Percentiles rank a stretch among this genome's conserved stretches.
Evolutionary conservation across 1,284 basidiomycete species (phyloP).

Genomic region (Cystobasidium pallidum): DNA sequence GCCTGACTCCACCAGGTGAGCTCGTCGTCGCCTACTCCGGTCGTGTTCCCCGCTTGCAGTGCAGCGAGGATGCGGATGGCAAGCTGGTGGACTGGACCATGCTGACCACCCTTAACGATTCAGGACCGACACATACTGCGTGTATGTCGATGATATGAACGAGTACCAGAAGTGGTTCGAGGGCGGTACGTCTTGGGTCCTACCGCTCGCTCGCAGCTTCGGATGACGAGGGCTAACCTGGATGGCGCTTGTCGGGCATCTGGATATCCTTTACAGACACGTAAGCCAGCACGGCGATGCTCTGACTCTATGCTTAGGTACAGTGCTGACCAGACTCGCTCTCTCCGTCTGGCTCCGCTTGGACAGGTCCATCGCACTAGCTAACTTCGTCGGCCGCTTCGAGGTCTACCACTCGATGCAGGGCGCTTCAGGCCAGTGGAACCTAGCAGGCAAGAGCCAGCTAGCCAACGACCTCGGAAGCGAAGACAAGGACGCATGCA

Average conservation of each 20-base stretch:
- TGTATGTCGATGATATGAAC: constrained; percentile 33
- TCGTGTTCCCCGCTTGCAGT: not conserved
- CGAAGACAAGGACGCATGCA: constrained; percentile 36
- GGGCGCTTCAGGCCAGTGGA: constrained; percentile 39
- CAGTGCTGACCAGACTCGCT: too few species aligned
- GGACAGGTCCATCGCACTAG: constrained; percentile 36
- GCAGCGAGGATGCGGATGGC: too few species aligned
- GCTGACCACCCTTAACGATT: too few species aligned
- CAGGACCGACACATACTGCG: constrained; percentile 42
- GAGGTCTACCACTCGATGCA: constrained; percentile 38
- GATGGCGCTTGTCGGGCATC: not conserved
- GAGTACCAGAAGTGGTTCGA: constrained; percentile 43
- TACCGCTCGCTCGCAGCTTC: not conserved
- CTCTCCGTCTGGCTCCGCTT: too few species aligned
- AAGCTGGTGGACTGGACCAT: too few species aligned
- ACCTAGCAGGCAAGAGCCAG: constrained; percentile 28
- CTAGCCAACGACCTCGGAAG: constrained; percentile 31
- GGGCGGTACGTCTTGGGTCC: constrained; percentile 40
- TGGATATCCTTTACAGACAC: constrained; percentile 10
- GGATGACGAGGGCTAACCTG: constrained; percentile 2
- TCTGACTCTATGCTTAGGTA: too few species aligned
- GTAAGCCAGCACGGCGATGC: too few species aligned
- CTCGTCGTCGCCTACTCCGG: not conserved
- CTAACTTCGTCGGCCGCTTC: constrained; percentile 39
- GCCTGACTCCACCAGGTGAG: constrained; percentile 40